phyloP scores from a whole-genome alignment of 306 rosid species.

The Cucurbita argyrosperma region DNA sequence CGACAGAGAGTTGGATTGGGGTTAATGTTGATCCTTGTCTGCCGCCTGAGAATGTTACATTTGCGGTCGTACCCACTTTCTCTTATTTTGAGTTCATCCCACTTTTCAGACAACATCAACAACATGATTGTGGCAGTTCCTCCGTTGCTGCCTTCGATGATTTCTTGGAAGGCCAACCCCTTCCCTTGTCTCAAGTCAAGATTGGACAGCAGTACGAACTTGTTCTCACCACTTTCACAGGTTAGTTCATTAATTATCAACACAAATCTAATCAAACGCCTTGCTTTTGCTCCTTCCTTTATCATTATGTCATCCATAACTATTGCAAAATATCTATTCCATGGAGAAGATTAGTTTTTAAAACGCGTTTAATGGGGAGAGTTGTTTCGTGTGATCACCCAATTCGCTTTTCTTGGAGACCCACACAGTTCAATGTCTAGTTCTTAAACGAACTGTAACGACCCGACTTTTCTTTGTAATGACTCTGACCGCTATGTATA shows the following conservation, averaged over 20 bases:
- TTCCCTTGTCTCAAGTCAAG: slow-evolving; percentile 58
- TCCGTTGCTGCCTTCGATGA: slow-evolving; percentile 21
- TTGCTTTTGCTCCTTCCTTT: background rate
- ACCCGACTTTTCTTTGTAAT: too few relatives aligned
- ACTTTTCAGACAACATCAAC: slow-evolving; percentile 29
- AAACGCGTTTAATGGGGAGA: too few relatives aligned
- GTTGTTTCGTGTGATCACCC: too few relatives aligned
- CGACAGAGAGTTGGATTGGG: slow-evolving; percentile 98
- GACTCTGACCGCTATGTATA: too few relatives aligned
- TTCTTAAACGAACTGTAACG: too few relatives aligned
- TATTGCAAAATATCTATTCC: background rate
- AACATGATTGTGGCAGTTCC: background rate
- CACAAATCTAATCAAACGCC: background rate
- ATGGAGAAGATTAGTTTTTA: too few relatives aligned
- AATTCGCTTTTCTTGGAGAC: too few relatives aligned
- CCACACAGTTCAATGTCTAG: too few relatives aligned
- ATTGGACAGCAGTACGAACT: slow-evolving; percentile 76
- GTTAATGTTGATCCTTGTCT: slow-evolving; percentile 64
- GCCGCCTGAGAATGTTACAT: slow-evolving; percentile 66
- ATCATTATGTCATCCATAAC: background rate
- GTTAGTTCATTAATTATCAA: slow-evolving; percentile 16
- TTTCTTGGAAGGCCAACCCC: slow-evolving; percentile 58
- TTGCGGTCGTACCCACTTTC: slow-evolving; percentile 73
- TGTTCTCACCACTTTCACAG: slow-evolving; percentile 85
- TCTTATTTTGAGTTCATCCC: slow-evolving; percentile 92